A percentile compares a stretch with the other conserved stretches of the same genome.
These are phyloP conservation scores for Neurospora tetrasperma DNA, from an alignment of 495 filamentous ascomycete genomes.

Conservation along the genomic window DNA sequence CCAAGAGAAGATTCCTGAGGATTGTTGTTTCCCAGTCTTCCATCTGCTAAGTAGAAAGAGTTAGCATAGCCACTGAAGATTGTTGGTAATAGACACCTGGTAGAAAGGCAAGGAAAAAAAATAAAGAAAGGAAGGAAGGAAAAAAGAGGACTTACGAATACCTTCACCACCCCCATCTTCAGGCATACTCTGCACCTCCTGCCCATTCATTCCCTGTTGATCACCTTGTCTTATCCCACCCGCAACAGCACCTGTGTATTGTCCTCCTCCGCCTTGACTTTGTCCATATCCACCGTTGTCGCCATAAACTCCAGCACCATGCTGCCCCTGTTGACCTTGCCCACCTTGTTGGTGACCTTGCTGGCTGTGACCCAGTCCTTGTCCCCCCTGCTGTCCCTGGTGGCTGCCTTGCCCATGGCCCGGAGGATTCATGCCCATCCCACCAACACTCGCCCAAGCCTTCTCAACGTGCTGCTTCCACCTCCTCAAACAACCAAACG, in stretches of 20 bases:
- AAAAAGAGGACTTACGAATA: neutral
- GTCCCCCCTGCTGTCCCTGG: neutral
- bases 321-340: neutral
- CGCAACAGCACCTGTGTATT: neutral
- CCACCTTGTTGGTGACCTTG: neutral
- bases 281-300: neutral
- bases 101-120: neutral
- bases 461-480: constrained; percentile 30
- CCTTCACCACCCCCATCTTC: neutral
- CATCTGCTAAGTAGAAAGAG: neutral
- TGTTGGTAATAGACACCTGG: neutral
- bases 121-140: neutral
- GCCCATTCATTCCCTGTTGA: neutral
- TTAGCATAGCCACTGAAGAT: neutral
- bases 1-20: constrained; percentile 6
- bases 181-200: neutral
- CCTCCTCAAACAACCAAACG: constrained; percentile 29
- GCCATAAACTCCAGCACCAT: neutral
- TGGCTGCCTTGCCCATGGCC: neutral
- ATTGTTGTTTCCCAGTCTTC: constrained; percentile 8
- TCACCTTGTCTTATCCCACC: neutral
- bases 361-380: neutral
- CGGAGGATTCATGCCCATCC: neutral
- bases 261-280: neutral
- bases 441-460: constrained; percentile 3